Base-by-base conservation (phyloP, 2,329 filamentous ascomycete genomes). In the Microsporum canis region DNA sequence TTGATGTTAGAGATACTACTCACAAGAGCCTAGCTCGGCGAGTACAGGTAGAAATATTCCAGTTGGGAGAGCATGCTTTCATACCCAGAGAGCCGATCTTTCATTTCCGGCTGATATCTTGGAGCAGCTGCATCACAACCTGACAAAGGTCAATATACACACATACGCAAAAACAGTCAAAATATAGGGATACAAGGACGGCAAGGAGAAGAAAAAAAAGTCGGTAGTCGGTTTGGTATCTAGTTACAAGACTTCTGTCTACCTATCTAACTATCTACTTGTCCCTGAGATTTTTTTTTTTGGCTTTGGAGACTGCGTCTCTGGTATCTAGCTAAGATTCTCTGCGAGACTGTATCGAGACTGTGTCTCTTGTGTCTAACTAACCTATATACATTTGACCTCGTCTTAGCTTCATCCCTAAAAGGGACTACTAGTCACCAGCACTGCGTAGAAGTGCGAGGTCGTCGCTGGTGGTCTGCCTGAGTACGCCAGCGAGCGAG, bases 361-460 rank as follows among this genome's bases (percentile, higher is more conserved):
- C 39, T 43, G 1, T 23, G 39, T 43, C 39, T 43, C 39, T 17
- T 23, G 39, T 23, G n/a, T 43, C 39, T 17, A 43, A 5, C 39
- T 43, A 43, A 43, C 17, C 23, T 47, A 47, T 47, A 17, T 47
- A 47, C 34, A 36, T 36, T 12, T 55, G 51, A 55, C 51, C 51
- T 55, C 51, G 51, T 55, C 51, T 55, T 55, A 55, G 51, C 51
- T 55, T 55, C 33, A 31, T 55, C 51, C 33, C 51, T 43, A n/a
- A 43, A 23, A 34, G 23, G 33, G 51, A 55, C 31, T 55, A 55
- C 51, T 55, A 55, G n/a, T 55, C 51, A 55, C 31, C 51, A 55
- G 51, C 51, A 55, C 51, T 55, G 51, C 51, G 51, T 36, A 55
- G 51, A 55, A 55, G 51, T 55, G 51, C 51, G 51, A 55, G 51